Conservation (phyloP, 352 stramenopile species). For the Phytophthora tubulina region DNA sequence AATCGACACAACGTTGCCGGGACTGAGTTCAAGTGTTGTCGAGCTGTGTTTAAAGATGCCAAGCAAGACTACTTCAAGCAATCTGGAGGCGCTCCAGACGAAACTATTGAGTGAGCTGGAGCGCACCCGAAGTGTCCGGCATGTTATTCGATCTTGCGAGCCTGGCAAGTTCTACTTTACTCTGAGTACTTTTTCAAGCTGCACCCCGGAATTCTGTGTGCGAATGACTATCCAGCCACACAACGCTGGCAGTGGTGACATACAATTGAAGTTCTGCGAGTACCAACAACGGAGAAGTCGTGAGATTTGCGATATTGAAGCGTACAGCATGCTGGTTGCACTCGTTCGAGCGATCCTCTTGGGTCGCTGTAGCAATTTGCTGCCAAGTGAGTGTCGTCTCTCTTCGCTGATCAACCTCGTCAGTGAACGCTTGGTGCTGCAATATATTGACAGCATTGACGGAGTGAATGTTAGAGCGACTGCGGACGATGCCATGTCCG, state of each 20-base stretch:
- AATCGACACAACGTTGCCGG: conserved; percentile 49
- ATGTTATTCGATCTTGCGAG: conserved; percentile 18
- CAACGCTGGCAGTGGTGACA: not conserved
- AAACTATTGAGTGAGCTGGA: conserved; percentile 30
- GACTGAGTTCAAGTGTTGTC: conserved; percentile 35
- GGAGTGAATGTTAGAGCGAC: conserved; percentile 13
- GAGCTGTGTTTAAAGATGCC: conserved; percentile 43
- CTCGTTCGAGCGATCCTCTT: conserved; percentile 45
- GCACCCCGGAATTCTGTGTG: conserved; percentile 42
- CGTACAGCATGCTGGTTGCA: conserved; percentile 40
- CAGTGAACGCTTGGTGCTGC: conserved; percentile 43
- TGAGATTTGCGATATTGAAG: conserved; percentile 36
- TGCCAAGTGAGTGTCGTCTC: conserved; percentile 28
- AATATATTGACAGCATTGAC: conserved; percentile 34
- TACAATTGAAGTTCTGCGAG: conserved; percentile 38
- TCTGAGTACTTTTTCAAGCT: conserved; percentile 25
- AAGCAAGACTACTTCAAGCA: conserved; percentile 2
- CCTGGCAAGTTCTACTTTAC: conserved; percentile 43
- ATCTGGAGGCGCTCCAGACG: conserved; percentile 10
- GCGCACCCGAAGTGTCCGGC: not conserved
- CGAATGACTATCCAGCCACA: conserved; percentile 24
- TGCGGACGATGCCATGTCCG: conserved; percentile 27
- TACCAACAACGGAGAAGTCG: conserved; percentile 16
- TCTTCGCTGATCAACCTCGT: conserved; percentile 42
- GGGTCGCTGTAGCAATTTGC: conserved; percentile 6